A percentile compares a stretch with the other conserved stretches of the same genome.
Conservation (phyloP, 2,329 filamentous ascomycete genomes). For the Trichoderma brevicompactum region DNA sequence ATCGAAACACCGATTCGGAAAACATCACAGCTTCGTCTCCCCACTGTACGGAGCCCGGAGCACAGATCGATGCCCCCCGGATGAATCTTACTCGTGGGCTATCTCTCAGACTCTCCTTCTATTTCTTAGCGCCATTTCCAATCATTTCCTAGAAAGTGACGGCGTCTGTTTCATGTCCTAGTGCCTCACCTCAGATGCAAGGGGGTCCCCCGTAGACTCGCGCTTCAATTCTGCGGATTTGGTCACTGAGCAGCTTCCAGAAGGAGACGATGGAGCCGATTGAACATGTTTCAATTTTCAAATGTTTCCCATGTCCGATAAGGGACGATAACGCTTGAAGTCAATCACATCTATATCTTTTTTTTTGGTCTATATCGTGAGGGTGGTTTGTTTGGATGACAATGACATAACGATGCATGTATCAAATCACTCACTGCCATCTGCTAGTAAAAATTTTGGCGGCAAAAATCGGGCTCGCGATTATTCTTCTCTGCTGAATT, state of each 20-base stretch:
- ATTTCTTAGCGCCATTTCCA: constrained; percentile 15
- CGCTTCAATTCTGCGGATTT: background rate
- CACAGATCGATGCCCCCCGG: constrained; percentile 11
- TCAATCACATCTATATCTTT: background rate
- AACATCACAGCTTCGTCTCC: constrained; percentile 4
- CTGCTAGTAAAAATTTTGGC: background rate
- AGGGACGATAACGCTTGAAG: background rate
- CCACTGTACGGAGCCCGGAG: constrained; percentile 11
- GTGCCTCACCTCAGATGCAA: constrained; percentile 12
- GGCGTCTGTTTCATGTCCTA: constrained; percentile 32
- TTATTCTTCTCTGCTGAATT: background rate
- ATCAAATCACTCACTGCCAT: too few relatives aligned
- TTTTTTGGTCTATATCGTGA: too few relatives aligned
- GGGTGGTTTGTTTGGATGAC: too few relatives aligned
- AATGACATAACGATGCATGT: too few relatives aligned
- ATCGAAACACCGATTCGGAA: constrained; percentile 2
- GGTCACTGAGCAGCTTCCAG: background rate
- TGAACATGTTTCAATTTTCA: background rate
- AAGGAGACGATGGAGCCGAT: background rate
- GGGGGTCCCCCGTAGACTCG: constrained; percentile 1
- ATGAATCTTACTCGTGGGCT: constrained; percentile 3
- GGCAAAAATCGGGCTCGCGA: background rate
- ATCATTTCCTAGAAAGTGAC: constrained; percentile 17
- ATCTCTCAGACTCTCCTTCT: background rate
- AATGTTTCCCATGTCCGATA: background rate